A percentile compares a stretch with the other conserved stretches of the same genome.
phyloP scores from a whole-genome alignment of 805 yeast species.

The Starmerella tilneyi region DNA sequence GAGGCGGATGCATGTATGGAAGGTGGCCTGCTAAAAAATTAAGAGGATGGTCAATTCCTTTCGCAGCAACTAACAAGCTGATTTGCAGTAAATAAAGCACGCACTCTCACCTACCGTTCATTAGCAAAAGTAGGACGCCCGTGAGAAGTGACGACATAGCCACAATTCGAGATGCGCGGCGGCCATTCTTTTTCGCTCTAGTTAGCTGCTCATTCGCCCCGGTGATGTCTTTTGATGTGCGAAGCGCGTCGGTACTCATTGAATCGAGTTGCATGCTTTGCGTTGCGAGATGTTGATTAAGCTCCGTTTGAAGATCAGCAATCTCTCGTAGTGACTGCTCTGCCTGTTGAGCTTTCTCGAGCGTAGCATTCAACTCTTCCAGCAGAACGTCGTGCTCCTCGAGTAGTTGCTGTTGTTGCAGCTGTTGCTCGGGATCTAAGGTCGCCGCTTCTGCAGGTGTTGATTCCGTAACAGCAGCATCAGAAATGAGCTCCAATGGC shows the following conservation, averaged over 20 bases:
- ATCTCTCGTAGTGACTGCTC: conserved; percentile 46
- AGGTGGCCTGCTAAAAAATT: no score
- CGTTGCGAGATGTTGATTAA: conserved; percentile 57
- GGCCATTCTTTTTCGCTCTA: conserved; percentile 58
- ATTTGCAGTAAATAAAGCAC: neutral
- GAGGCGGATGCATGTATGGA: no score
- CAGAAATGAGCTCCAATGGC: no score
- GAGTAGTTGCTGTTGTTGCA: conserved; percentile 27
- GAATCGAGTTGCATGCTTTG: conserved; percentile 62
- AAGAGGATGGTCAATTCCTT: no score
- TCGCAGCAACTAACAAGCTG: neutral
- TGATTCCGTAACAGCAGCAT: neutral
- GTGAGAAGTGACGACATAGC: conserved; percentile 45
- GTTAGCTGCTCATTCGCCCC: conserved; percentile 62
- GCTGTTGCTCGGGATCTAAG: conserved; percentile 11
- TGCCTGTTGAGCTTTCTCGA: conserved; percentile 33
- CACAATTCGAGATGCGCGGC: conserved; percentile 48
- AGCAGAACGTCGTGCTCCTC: conserved; percentile 32
- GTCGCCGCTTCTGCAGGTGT: neutral
- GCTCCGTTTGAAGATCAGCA: conserved; percentile 60
- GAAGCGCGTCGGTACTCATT: conserved; percentile 56
- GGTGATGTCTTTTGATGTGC: conserved; percentile 51
- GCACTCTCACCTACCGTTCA: conserved; percentile 23
- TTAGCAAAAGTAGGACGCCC: conserved; percentile 46
- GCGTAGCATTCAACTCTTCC: conserved; percentile 31